Base-by-base conservation (phyloP, 1,139 yeast species). In the Scheffersomyces cryptocercus region DNA sequence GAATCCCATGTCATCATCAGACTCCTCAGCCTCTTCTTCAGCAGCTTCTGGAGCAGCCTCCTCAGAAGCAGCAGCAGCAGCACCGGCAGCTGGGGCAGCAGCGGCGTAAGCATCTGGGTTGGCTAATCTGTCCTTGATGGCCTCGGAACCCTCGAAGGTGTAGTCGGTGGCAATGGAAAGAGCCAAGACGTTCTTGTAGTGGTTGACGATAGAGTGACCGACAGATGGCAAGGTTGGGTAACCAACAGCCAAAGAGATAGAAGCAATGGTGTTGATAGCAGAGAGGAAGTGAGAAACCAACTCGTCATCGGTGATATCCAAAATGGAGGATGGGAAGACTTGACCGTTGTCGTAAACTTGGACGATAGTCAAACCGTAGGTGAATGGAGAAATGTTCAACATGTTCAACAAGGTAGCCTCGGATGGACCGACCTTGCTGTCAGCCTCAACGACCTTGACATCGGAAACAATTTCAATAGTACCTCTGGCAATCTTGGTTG, bases 401-500 rank as follows among this genome's bases (percentile, higher is more conserved):
- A 93, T 89, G 91, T 93, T 93, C 77, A 93, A 87, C 79, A 93
- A 84, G 64, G 97, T 75, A 62, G 99, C 99, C 84, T 93, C 99
- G 68, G 99, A 93, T 65, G 95, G 96, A 82, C 99, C 99, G 68
- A 93, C 99, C 79, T 79, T 89, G 72, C 69, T 70, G 68, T 88
- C 88, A 55, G 85, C 82, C 58, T 78, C 83, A 69, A 91, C 96
- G 72, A 93, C 97, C 83, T 88, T 88, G 69, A 93, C 96, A 72
- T 95, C 99, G 64, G 88, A 79, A 75, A 89, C 91, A 79, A 93
- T 93, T 82, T 93, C 99, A 86, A 93, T 93, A 79, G 97, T 89
- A 93, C 99, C 99, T 88, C 99, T 91, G 79, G 97, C 95, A 90
- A 93, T 93, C 95, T 93, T 93, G 88, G 99, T 93, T 84, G 99